Evolutionary conservation across 192 early-diverging fungal genomes (phyloP).

Genomic region (Gryganskiella cystojenkinii): DNA sequence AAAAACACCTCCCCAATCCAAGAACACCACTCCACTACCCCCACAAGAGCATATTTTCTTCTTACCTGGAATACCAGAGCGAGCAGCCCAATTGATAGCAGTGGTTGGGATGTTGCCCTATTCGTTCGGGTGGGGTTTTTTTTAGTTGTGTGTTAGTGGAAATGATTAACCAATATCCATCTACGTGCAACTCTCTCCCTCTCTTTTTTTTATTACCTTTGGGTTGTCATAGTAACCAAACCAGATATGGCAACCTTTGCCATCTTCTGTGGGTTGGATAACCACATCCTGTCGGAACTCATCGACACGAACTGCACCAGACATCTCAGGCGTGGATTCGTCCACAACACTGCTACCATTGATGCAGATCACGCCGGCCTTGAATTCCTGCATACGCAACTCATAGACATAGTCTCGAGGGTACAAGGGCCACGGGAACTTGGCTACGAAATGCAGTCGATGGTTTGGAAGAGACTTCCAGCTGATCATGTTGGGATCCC

Average conservation of each 20-base stretch:
- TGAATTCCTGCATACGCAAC: constrained; percentile 38
- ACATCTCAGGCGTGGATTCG: constrained; percentile 22
- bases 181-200: too few species aligned
- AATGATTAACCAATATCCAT: too few species aligned
- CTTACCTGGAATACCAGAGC: constrained; percentile 41
- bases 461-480: constrained; percentile 46
- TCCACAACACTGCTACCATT: constrained; percentile 40
- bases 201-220: constrained; percentile 38
- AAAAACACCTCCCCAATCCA: too few species aligned
- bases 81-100: constrained; percentile 44
- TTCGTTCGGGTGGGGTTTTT: too few species aligned
- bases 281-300: constrained; percentile 60
- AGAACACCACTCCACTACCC: too few species aligned
- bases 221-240: constrained; percentile 63
- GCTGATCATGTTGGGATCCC: constrained; percentile 62
- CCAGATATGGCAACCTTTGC: constrained; percentile 52
- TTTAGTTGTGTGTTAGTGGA: too few species aligned
- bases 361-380: constrained; percentile 18
- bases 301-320: constrained; percentile 56
- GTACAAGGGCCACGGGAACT: constrained; percentile 61
- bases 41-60: too few species aligned
- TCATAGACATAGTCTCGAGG: constrained; percentile 63
- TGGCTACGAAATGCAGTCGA: constrained; percentile 39
- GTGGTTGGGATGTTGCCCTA: constrained; percentile 44
- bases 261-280: constrained; percentile 46